Evolutionary conservation across 2,329 filamentous ascomycete species (phyloP).

Genomic region (Diaporthe sp.): DNA sequence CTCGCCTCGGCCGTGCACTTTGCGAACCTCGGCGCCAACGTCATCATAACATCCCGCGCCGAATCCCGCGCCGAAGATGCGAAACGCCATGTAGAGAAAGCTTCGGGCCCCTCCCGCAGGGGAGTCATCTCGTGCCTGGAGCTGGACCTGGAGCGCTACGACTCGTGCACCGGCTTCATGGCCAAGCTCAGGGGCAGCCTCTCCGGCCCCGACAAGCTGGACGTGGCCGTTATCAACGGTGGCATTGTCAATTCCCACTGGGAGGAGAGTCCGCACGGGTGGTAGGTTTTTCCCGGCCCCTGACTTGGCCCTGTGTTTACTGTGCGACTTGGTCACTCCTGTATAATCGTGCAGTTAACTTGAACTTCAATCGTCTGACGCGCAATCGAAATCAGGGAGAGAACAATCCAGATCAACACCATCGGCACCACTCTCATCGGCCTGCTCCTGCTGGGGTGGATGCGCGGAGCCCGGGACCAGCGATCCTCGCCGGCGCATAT

Average conservation of each 20-base stretch:
- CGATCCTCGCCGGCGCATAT: conserved; percentile 46
- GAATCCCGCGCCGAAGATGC: conserved; percentile 54
- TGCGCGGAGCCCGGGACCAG: conserved; percentile 49
- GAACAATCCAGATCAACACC: conserved; percentile 70
- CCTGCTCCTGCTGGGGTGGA: conserved; percentile 64
- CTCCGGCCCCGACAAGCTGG: conserved; percentile 44
- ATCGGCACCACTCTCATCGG: conserved; percentile 69
- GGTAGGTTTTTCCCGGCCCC: conserved; percentile 44
- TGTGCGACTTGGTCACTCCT: too few relatives aligned
- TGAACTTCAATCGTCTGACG: background rate
- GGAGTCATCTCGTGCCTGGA: conserved; percentile 43
- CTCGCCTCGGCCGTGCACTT: conserved; percentile 57
- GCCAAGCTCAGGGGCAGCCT: conserved; percentile 45
- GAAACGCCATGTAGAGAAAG: conserved; percentile 51
- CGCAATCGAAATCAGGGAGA: conserved; percentile 53
- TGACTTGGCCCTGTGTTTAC: too few relatives aligned
- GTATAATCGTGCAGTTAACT: too few relatives aligned
- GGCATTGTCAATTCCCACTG: conserved; percentile 44
- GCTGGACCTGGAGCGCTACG: conserved; percentile 47
- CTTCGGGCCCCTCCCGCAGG: conserved; percentile 41
- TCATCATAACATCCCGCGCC: conserved; percentile 57
- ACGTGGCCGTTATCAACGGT: conserved; percentile 47
- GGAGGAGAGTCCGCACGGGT: conserved; percentile 45
- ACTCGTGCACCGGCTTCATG: conserved; percentile 45
- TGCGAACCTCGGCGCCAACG: conserved; percentile 55